phyloP scores from a whole-genome alignment of 768 basidiomycete species.

The Psilocybe sp. region DNA sequence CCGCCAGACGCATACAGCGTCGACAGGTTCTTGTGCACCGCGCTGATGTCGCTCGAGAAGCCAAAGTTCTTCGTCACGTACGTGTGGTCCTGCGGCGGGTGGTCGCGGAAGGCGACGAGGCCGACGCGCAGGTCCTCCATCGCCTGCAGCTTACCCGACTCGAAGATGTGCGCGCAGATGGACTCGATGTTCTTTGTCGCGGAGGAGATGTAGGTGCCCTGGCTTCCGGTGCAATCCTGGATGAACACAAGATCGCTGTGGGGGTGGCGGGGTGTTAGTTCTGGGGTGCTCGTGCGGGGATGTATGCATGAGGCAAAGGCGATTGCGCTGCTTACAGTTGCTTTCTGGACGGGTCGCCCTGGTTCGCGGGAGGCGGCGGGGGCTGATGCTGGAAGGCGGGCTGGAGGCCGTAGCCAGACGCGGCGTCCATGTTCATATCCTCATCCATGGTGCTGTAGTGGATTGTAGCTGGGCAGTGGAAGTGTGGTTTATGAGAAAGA shows the following conservation, averaged over 20 bases:
- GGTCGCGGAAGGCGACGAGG: constrained; percentile 92
- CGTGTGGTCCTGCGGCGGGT: constrained; percentile 96
- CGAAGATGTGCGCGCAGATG: constrained; percentile 92
- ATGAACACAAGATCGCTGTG: constrained; percentile 89
- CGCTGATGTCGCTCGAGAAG: constrained; percentile 87
- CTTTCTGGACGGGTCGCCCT: constrained; percentile 47
- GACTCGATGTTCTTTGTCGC: constrained; percentile 96
- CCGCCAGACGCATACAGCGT: constrained; percentile 86
- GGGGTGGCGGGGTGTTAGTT: constrained; percentile 7
- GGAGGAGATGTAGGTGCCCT: constrained; percentile 87
- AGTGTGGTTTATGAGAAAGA: not conserved
- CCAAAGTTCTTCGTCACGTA: constrained; percentile 93
- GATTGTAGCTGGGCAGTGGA: not conserved
- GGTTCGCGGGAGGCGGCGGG: constrained; percentile 21
- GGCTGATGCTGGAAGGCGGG: constrained; percentile 35
- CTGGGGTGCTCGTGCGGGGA: not conserved
- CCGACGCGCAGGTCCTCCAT: constrained; percentile 90
- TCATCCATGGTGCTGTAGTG: constrained; percentile 59
- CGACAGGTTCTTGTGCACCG: constrained; percentile 83
- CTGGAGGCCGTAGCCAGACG: constrained; percentile 26
- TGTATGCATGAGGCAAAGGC: not conserved
- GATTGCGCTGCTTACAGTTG: constrained; percentile 58
- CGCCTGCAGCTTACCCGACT: constrained; percentile 86
- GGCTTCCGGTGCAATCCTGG: constrained; percentile 92
- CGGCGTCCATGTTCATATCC: constrained; percentile 70